phyloP scores from a whole-genome alignment of 1,139 yeast species.

The Kluyveromyces sp. region DNA sequence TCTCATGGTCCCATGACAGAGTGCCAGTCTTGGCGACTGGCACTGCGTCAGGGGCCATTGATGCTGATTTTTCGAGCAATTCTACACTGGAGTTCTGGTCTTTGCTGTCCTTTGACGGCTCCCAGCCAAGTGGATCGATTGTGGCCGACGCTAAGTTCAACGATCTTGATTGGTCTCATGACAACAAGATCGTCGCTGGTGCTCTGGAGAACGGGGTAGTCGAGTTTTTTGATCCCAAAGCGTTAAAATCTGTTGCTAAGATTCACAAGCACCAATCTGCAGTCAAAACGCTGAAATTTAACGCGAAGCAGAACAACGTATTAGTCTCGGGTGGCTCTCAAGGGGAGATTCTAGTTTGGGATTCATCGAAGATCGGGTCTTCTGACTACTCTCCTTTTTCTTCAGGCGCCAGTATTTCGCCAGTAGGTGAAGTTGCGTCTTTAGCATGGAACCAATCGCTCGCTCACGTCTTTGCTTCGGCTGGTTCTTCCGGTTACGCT shows the following conservation, averaged over 20 bases:
- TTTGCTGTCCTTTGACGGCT: constrained; percentile 40
- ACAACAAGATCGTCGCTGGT: constrained; percentile 70
- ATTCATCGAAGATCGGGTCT: constrained; percentile 46
- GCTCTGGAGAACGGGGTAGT: constrained; percentile 80
- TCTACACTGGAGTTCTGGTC: constrained; percentile 78
- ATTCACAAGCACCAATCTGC: constrained; percentile 62
- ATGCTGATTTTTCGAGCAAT: constrained; percentile 73
- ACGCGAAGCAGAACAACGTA: constrained; percentile 63
- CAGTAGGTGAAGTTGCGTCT: constrained; percentile 73
- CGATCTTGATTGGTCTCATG: constrained; percentile 81
- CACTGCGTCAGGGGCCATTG: constrained; percentile 91
- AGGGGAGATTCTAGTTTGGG: constrained; percentile 90
- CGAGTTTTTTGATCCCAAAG: constrained; percentile 51
- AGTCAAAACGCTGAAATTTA: constrained; percentile 70
- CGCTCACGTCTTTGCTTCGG: constrained; percentile 83
- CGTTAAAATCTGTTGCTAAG: constrained; percentile 39
- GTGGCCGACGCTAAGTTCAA: constrained; percentile 53
- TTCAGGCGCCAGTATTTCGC: constrained; percentile 77
- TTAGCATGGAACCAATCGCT: constrained; percentile 88
- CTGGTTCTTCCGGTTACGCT: constrained; percentile 75
- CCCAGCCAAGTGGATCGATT: constrained; percentile 50
- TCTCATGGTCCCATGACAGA: constrained; percentile 85
- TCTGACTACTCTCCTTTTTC: constrained; percentile 46
- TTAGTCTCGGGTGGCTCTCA: constrained; percentile 82
- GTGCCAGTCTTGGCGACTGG: constrained; percentile 81